A percentile compares a stretch with the other conserved stretches of the same genome.
Conservation (phyloP, 1,284 basidiomycete species). For the Trichosporon sp. region DNA sequence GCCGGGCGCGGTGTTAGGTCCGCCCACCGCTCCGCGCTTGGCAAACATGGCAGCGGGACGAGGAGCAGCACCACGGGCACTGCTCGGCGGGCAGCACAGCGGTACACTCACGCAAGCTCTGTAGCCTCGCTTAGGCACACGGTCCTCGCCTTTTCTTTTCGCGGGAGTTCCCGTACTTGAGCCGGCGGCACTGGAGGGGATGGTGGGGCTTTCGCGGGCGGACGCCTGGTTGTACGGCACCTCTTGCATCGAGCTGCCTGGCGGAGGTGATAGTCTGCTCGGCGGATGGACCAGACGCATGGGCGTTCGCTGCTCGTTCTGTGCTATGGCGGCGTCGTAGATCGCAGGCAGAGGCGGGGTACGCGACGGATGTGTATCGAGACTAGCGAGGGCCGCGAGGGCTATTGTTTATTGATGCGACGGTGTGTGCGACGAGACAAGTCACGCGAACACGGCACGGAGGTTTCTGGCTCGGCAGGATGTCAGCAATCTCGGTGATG, state of each 20-base stretch:
- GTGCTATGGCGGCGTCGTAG: background rate
- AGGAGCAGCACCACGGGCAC: background rate
- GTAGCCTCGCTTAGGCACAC: slow-evolving; percentile 41
- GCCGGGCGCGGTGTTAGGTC: background rate
- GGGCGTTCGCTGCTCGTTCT: background rate
- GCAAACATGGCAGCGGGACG: background rate
- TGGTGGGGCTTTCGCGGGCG: background rate
- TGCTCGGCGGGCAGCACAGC: background rate
- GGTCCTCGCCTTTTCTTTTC: slow-evolving; percentile 25
- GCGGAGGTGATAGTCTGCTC: slow-evolving; percentile 35
- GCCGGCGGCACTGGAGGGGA: background rate
- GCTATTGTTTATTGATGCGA: background rate
- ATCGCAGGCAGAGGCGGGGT: background rate
- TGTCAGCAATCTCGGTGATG: background rate
- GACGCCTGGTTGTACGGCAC: background rate
- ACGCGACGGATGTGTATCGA: background rate
- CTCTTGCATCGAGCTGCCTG: slow-evolving; percentile 21
- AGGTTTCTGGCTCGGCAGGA: background rate
- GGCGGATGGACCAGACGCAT: slow-evolving; percentile 29
- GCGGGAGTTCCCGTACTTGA: slow-evolving; percentile 6
- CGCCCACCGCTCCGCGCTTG: background rate
- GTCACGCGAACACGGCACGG: background rate
- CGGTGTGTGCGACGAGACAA: background rate
- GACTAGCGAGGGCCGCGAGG: background rate
- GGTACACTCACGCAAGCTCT: slow-evolving; percentile 38